Percentiles rank a stretch among this genome's conserved stretches.
Evolutionary conservation across 768 basidiomycete genomes (phyloP).

Genomic region (Asterophora lycoperdoides): DNA sequence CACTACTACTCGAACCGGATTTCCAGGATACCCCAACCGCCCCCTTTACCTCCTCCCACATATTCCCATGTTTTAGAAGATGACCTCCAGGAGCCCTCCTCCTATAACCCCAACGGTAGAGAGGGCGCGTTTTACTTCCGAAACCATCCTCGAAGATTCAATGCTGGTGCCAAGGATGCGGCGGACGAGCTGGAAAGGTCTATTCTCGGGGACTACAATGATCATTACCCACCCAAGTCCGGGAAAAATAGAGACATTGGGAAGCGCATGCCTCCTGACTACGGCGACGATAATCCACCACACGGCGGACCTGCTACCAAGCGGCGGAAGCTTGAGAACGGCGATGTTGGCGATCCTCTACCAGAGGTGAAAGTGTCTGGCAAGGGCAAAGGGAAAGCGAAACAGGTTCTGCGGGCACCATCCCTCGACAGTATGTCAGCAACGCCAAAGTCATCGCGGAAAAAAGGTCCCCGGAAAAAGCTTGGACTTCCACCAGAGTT

Average conservation of each 20-base stretch:
- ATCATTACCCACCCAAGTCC: constrained; percentile 25
- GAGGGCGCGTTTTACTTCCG: constrained; percentile 23
- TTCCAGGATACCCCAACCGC: constrained; percentile 39
- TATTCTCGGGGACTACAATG: constrained; percentile 37
- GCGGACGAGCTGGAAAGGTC: constrained; percentile 56
- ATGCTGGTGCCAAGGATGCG: constrained; percentile 46
- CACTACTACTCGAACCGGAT: constrained; percentile 53
- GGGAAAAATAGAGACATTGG: constrained; percentile 43
- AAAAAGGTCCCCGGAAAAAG: constrained; percentile 58
- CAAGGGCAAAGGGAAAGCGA: constrained; percentile 54
- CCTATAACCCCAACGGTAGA: constrained; percentile 25
- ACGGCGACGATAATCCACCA: constrained; percentile 46
- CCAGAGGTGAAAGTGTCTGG: constrained; percentile 24
- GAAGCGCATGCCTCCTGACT: constrained; percentile 56
- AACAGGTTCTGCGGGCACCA: constrained; percentile 45
- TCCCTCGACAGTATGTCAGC: constrained; percentile 55
- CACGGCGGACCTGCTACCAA: constrained; percentile 48
- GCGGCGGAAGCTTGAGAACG: constrained; percentile 56
- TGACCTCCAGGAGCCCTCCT: constrained; percentile 22
- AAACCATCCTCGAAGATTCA: constrained; percentile 30
- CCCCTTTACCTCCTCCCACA: constrained; percentile 27
- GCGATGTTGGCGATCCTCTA: constrained; percentile 33
- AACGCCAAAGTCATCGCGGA: constrained; percentile 50
- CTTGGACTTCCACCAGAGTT: constrained; percentile 48
- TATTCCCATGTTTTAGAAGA: constrained; percentile 24